Conservation (phyloP, 2,329 filamentous ascomycete species). For the Colletotrichum liriopes region DNA sequence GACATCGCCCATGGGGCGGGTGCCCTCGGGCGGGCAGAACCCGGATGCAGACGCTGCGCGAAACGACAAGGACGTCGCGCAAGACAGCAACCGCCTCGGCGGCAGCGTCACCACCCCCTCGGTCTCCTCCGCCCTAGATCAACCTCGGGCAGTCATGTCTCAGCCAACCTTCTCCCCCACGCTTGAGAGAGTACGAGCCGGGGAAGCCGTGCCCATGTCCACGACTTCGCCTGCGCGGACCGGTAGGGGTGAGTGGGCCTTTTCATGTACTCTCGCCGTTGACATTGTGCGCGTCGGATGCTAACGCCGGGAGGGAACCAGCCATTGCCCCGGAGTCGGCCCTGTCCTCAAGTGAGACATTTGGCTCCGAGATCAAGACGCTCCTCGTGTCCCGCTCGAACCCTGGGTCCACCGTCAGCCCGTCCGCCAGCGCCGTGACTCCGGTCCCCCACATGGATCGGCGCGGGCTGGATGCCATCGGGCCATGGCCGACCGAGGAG, state of each 20-base stretch:
- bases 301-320: background rate
- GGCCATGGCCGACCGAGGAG: conserved; percentile 28
- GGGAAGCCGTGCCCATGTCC: background rate
- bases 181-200: background rate
- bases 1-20: background rate
- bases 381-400: conserved; percentile 26
- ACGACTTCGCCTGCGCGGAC: conserved; percentile 2
- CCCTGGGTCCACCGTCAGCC: conserved; percentile 1
- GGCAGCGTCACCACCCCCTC: background rate
- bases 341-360: conserved; percentile 22
- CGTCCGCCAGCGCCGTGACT: background rate
- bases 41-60: background rate
- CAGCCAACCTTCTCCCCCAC: conserved; percentile 13
- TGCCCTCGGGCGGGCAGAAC: background rate
- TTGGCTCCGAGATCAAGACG: conserved; percentile 27
- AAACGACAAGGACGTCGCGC: background rate
- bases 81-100: background rate
- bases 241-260: background rate
- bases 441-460: conserved; percentile 9
- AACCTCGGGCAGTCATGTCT: background rate
- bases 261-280: fast-evolving
- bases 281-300: background rate
- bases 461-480: conserved; percentile 7
- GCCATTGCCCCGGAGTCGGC: conserved; percentile 30
- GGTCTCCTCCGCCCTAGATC: background rate